These are phyloP conservation scores for Oryza glumipatula DNA, from an alignment of 176 grass and related monocot genomes.

Conservation along the genomic window DNA sequence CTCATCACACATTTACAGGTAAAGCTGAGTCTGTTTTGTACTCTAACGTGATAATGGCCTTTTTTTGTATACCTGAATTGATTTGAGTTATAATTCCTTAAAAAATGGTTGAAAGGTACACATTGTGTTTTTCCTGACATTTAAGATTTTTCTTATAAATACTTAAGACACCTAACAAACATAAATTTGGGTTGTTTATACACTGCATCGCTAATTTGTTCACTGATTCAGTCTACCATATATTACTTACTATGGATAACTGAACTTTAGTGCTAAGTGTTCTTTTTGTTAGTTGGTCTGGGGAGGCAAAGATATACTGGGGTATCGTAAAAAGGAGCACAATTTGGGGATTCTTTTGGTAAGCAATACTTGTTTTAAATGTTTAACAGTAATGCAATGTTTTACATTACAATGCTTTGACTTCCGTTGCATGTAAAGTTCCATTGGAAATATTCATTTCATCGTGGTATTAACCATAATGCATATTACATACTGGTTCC, in stretches of 20 bases:
- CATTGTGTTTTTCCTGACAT: not conserved
- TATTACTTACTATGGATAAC: not conserved
- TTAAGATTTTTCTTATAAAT: constrained; percentile 1
- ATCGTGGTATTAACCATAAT: not conserved
- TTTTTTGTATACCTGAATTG: not conserved
- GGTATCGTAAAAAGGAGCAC: constrained; percentile 63
- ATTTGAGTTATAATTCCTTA: not conserved
- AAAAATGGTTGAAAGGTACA: constrained; percentile 1
- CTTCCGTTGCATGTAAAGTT: constrained; percentile 28
- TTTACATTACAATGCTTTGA: constrained; percentile 3
- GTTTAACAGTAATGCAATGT: not conserved
- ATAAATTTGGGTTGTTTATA: too few species aligned
- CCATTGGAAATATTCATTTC: not conserved
- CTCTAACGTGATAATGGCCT: not conserved
- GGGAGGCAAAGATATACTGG: constrained; percentile 60
- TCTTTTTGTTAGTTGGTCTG: constrained; percentile 73
- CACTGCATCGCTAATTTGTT: not conserved
- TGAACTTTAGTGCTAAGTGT: not conserved
- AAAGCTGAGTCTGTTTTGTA: constrained; percentile 4
- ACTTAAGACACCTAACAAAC: not conserved
- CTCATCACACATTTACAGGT: constrained; percentile 93
- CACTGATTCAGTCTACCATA: constrained; percentile 1
- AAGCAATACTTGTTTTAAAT: constrained; percentile 44
- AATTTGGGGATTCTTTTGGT: constrained; percentile 99
- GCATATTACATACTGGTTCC: not conserved